Conservation (phyloP, 169 alveolate genomes). For the Plasmodium knowlesi region DNA sequence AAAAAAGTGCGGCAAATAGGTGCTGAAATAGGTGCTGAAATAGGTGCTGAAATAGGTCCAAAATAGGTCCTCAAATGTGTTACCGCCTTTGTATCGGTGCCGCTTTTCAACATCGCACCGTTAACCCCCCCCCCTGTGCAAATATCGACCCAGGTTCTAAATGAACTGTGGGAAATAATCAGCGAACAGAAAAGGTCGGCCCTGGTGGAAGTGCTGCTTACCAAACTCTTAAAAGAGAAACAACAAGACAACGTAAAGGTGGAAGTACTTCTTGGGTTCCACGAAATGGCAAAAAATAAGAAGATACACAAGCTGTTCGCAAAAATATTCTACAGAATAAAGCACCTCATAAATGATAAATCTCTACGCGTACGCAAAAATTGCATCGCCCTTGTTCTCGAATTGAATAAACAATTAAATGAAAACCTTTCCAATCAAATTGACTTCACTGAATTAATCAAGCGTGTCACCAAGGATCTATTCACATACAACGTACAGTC, state of each 20-base stretch:
- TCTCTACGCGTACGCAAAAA: constrained; percentile 24
- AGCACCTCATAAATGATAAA: constrained; percentile 46
- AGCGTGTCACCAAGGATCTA: constrained; percentile 60
- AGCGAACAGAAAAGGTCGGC: constrained; percentile 35
- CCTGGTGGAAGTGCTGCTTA: constrained; percentile 14
- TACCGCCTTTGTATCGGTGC: background rate
- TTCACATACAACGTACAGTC: constrained; percentile 37
- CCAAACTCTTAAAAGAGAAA: constrained; percentile 34
- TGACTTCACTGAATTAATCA: constrained; percentile 25
- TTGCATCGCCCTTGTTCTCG: constrained; percentile 17
- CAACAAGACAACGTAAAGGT: constrained; percentile 30
- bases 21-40: background rate
- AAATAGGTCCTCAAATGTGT: background rate
- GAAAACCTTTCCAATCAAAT: constrained; percentile 5
- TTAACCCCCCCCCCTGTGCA: background rate
- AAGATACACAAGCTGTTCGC: constrained; percentile 16
- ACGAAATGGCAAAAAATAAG: constrained; percentile 54
- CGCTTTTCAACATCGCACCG: background rate
- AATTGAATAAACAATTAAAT: constrained; percentile 23
- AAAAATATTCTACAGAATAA: constrained; percentile 41
- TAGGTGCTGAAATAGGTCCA: background rate
- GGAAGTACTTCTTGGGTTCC: constrained; percentile 57
- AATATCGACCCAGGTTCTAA: constrained; percentile 6
- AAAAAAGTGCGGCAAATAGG: background rate
- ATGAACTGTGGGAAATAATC: constrained; percentile 68